These are phyloP conservation scores for Talaromyces thailandensis DNA, from an alignment of 495 filamentous ascomycete genomes.

Conservation along the genomic window DNA sequence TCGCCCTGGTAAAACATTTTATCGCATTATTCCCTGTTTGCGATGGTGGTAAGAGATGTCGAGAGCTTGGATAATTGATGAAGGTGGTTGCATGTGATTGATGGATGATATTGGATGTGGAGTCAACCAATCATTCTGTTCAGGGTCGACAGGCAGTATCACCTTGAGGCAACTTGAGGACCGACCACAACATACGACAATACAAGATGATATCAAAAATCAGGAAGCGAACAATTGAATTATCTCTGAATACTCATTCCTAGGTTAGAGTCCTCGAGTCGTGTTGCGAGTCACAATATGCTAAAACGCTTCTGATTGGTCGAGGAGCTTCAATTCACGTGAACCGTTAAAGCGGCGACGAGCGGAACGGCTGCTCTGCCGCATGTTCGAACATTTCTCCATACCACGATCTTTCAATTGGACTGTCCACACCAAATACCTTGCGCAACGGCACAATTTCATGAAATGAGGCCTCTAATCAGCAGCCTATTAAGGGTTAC, in stretches of 20 bases:
- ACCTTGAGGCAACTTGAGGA: too few relatives aligned
- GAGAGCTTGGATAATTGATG: neutral
- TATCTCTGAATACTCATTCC: too few relatives aligned
- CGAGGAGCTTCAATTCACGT: neutral
- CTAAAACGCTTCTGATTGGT: neutral
- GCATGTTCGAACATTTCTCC: neutral
- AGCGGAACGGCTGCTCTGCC: neutral
- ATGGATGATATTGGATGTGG: neutral
- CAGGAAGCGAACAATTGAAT: too few relatives aligned
- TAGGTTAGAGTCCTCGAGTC: too few relatives aligned
- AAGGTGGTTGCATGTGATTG: neutral
- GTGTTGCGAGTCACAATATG: too few relatives aligned
- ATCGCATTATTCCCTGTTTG: slow-evolving; percentile 6
- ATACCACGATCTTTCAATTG: too few relatives aligned
- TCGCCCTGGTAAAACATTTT: slow-evolving; percentile 72
- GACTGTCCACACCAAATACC: too few relatives aligned
- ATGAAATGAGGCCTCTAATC: neutral
- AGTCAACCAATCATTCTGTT: neutral
- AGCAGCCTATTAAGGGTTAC: neutral
- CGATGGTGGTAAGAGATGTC: too few relatives aligned
- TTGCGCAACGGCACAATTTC: neutral
- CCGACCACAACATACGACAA: too few relatives aligned
- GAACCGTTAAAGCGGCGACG: neutral
- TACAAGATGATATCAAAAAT: too few relatives aligned
- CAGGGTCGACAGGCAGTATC: too few relatives aligned